Percentiles rank a stretch among this genome's conserved stretches.
Conservation (phyloP, 2,329 filamentous ascomycete species). For the Cucurbitaria berberidis region DNA sequence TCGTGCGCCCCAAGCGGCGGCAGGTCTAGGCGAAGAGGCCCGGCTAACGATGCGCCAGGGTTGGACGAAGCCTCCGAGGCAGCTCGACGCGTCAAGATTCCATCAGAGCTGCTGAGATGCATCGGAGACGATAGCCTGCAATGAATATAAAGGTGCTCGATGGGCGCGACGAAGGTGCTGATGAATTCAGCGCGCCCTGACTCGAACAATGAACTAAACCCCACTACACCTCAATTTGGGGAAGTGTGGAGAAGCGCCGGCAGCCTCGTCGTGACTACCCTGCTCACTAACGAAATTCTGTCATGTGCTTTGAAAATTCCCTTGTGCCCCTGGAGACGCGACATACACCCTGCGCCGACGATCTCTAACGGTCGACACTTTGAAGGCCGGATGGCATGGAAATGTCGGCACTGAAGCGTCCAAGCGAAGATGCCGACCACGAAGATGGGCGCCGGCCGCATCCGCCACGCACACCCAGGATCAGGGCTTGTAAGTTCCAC, state of each 20-base stretch:
- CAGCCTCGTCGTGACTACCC: background rate
- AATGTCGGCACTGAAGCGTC: conserved; percentile 60
- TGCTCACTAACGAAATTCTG: background rate
- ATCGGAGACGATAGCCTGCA: background rate
- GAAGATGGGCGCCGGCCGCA: conserved; percentile 35
- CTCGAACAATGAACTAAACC: background rate
- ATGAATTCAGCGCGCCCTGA: background rate
- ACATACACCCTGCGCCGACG: conserved; percentile 7
- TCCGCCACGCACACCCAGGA: conserved; percentile 29
- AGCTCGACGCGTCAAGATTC: background rate
- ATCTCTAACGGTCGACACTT: conserved; percentile 11
- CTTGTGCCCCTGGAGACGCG: background rate
- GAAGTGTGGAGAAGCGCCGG: conserved; percentile 1
- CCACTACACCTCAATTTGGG: conserved; percentile 1
- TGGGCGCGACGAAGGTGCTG: background rate
- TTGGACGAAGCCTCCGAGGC: background rate
- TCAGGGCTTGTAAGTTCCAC: conserved; percentile 33
- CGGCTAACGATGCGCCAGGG: background rate
- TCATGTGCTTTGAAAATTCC: background rate
- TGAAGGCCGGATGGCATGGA: conserved; percentile 59
- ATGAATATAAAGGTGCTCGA: background rate
- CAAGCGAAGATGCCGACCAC: conserved; percentile 38
- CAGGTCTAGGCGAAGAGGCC: background rate
- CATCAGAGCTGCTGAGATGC: background rate
- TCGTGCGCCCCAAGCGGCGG: background rate